phyloP scores from a whole-genome alignment of 2,329 filamentous ascomycete species.

The Aspergillus fructus region DNA sequence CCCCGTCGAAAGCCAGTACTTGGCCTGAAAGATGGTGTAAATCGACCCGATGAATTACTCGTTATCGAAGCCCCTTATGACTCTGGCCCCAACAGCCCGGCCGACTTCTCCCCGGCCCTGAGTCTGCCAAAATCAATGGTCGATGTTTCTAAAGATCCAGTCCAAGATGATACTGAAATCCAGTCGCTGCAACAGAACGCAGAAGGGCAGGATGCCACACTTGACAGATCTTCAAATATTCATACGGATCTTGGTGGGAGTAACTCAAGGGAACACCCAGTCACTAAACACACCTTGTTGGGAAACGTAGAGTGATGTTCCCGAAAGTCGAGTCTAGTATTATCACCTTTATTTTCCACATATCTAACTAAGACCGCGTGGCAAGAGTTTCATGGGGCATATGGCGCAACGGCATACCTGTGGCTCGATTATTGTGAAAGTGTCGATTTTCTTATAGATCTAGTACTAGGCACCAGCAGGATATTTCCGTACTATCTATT shows the following conservation, averaged over 20 bases:
- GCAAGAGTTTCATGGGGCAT: not conserved
- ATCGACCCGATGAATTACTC: conserved; percentile 54
- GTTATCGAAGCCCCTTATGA: conserved; percentile 66
- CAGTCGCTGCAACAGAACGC: not conserved
- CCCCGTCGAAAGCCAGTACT: conserved; percentile 48
- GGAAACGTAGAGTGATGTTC: not conserved
- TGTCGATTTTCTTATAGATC: not conserved
- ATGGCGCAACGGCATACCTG: not conserved
- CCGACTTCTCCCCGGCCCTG: conserved; percentile 20
- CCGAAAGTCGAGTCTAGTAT: not conserved
- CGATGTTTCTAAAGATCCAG: not conserved
- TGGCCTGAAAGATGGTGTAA: conserved; percentile 32
- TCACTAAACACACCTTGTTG: not conserved
- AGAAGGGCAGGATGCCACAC: not conserved
- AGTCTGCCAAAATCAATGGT: conserved; percentile 14
- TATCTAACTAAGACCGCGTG: not conserved
- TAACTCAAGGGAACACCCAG: not conserved
- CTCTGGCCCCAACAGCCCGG: conserved; percentile 50
- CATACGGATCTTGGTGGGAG: not conserved
- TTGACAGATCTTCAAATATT: not conserved
- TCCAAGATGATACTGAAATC: not conserved
- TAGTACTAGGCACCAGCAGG: not conserved
- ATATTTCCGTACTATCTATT: not conserved
- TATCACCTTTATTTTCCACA: not conserved
- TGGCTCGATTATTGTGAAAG: not conserved